Base-by-base conservation (phyloP, 352 stramenopile species). In the Globisporangium ultimum region DNA sequence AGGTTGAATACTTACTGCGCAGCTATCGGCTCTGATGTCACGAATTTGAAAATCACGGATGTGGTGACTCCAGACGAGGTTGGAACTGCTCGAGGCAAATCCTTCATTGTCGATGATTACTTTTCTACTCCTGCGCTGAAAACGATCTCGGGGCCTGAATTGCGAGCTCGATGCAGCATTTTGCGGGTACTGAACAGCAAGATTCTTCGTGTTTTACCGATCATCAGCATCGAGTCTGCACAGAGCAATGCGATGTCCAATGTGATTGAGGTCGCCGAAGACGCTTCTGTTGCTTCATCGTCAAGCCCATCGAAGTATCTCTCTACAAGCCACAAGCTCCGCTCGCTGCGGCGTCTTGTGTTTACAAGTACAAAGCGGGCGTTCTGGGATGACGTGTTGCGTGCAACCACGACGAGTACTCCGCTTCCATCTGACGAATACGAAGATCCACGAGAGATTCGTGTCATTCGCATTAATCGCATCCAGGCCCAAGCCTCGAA, bases 401-500 rank as follows among this genome's bases (percentile, higher is more conserved):
- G 93, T 43, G 81, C 89, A 40, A 99, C 97, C 15, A 98, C 96
- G 24, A 98, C 96, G 3, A 97, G 91, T 48, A 99, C 98, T 13
- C 88, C 96, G 20, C 77, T 98, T 7, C 97, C 97, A 48, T 96
- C 97, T 43, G 98, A 99, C 64, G 97, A 99, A 64, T 99, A 99
- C 70, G 97, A 99, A 72, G 82, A 98, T 28, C 97, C 98, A 15
- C 89, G 97, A 32, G 97, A 99, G 68, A 98, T 99, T 63, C 85
- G 96, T 17, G 97, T 97, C 42, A 96, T 99, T 48, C 87, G 93
- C 38, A 95, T 99, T 38, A 99, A 99, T 70, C 90, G 97, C 32
- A 93, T 99, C 48, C 96, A 96, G 60, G 91, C 92, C 0, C 87
- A 96, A 56, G 71, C 86, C 4, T 87, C 86, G 10, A 94, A 93